phyloP scores from a whole-genome alignment of 139 green algal genomes.

The Ettlia oleoabundans region DNA sequence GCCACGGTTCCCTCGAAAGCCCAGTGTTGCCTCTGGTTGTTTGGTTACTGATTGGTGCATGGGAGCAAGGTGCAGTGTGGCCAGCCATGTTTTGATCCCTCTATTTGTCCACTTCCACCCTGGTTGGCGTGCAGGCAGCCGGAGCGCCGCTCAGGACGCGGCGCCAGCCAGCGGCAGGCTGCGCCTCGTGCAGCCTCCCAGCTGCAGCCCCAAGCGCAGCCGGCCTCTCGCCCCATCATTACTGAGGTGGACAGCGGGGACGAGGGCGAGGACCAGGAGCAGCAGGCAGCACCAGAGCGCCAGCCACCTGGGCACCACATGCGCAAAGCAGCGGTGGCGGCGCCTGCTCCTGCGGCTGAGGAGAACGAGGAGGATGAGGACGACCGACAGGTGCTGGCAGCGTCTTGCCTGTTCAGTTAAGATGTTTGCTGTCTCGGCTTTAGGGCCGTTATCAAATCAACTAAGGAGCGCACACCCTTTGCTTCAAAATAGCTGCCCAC shows the following conservation, averaged over 20 bases:
- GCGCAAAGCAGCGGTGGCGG: background rate
- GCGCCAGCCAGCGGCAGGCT: constrained; percentile 26
- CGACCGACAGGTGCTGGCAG: background rate
- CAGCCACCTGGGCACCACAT: background rate
- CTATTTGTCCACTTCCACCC: too few relatives aligned
- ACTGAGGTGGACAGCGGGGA: constrained; percentile 28
- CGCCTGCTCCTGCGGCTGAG: background rate
- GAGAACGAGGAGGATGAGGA: background rate
- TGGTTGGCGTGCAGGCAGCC: background rate
- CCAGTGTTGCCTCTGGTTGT: too few relatives aligned
- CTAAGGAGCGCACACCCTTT: too few relatives aligned
- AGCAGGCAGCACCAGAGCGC: background rate
- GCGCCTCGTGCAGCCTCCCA: background rate
- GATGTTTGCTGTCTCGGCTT: too few relatives aligned
- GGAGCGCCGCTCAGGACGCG: background rate
- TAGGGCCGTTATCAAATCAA: too few relatives aligned
- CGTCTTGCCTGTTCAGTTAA: too few relatives aligned
- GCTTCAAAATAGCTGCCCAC: too few relatives aligned
- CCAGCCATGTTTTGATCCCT: background rate
- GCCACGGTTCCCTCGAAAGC: too few relatives aligned
- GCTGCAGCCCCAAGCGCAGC: background rate
- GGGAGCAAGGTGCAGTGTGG: too few relatives aligned
- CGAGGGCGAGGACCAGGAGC: constrained; percentile 6
- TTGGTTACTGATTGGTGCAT: too few relatives aligned
- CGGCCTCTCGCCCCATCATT: constrained; percentile 17